phyloP scores from a whole-genome alignment of 2,329 filamentous ascomycete species.

The Paracoccidioides brasiliensis region DNA sequence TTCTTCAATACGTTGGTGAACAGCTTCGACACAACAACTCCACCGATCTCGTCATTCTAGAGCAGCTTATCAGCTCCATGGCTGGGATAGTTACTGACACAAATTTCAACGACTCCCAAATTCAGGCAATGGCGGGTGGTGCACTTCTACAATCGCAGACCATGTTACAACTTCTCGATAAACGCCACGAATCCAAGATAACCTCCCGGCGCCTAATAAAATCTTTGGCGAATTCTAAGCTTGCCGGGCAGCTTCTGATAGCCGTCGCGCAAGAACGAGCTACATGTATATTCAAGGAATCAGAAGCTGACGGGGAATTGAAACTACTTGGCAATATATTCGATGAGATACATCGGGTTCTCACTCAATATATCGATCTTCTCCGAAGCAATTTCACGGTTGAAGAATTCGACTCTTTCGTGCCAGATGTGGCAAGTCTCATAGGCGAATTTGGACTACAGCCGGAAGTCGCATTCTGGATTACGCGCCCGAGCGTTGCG shows the following conservation, averaged over 20 bases:
- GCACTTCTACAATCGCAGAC: conserved; percentile 67
- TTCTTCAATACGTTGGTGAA: conserved; percentile 79
- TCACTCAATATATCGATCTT: conserved; percentile 80
- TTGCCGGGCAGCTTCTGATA: conserved; percentile 74
- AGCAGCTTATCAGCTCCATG: conserved; percentile 85
- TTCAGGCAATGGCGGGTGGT: conserved; percentile 79
- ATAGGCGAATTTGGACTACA: conserved; percentile 70
- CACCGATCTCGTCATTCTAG: conserved; percentile 79
- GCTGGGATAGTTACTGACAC: conserved; percentile 77
- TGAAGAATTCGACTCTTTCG: conserved; percentile 62
- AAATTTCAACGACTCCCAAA: conserved; percentile 78
- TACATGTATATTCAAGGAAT: conserved; percentile 65
- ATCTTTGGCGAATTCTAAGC: conserved; percentile 60
- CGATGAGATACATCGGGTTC: conserved; percentile 75
- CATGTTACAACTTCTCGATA: conserved; percentile 66
- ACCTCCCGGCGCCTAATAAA: conserved; percentile 70
- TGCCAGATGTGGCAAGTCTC: conserved; percentile 62
- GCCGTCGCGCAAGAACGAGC: conserved; percentile 83
- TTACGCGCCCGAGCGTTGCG: conserved; percentile 62
- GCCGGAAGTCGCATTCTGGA: conserved; percentile 69
- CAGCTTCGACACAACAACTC: conserved; percentile 73
- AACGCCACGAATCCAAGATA: conserved; percentile 59
- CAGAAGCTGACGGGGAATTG: conserved; percentile 56
- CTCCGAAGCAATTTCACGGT: conserved; percentile 65
- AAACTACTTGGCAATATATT: conserved; percentile 80